Evolutionary conservation across 306 rosid genomes (phyloP).

Genomic region (Acmispon strigosus): DNA sequence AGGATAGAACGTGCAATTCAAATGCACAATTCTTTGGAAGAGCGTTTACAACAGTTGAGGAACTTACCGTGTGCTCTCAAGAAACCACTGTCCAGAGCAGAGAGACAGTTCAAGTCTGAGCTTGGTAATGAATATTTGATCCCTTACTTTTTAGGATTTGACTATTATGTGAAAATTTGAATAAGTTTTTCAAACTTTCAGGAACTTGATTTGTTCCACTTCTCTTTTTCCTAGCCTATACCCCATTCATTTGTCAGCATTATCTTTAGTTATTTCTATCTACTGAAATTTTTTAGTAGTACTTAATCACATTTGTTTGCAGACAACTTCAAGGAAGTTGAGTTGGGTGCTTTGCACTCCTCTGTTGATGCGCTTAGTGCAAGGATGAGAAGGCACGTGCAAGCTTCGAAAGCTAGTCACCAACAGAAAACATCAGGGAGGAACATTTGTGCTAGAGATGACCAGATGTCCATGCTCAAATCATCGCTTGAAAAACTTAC

Average conservation of each 20-base stretch:
- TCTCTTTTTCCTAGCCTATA: not conserved
- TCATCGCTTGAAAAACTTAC: conserved; percentile 62
- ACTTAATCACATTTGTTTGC: conserved; percentile 14
- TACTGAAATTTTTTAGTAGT: not conserved
- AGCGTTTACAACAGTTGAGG: conserved; percentile 61
- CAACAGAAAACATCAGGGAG: conserved; percentile 39
- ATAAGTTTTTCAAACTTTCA: not conserved
- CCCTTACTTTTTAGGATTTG: not conserved
- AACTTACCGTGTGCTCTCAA: conserved; percentile 67
- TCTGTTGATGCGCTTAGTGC: conserved; percentile 57
- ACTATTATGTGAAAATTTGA: not conserved
- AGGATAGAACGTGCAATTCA: conserved; percentile 51
- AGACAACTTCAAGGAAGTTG: conserved; percentile 69
- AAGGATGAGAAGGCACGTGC: conserved; percentile 56
- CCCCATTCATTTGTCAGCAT: not conserved
- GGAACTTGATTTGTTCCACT: not conserved
- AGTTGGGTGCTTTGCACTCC: conserved; percentile 71
- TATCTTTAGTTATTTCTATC: not conserved
- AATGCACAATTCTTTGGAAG: conserved; percentile 60
- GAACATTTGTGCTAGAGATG: conserved; percentile 44
- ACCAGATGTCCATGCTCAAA: conserved; percentile 63
- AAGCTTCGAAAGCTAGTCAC: conserved; percentile 38
- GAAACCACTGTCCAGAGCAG: conserved; percentile 85
- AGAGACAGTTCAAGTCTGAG: conserved; percentile 70
- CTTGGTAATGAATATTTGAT: conserved; percentile 61